Evolutionary conservation across 306 rosid genomes (phyloP).

Genomic region (Rubus parviflorus): DNA sequence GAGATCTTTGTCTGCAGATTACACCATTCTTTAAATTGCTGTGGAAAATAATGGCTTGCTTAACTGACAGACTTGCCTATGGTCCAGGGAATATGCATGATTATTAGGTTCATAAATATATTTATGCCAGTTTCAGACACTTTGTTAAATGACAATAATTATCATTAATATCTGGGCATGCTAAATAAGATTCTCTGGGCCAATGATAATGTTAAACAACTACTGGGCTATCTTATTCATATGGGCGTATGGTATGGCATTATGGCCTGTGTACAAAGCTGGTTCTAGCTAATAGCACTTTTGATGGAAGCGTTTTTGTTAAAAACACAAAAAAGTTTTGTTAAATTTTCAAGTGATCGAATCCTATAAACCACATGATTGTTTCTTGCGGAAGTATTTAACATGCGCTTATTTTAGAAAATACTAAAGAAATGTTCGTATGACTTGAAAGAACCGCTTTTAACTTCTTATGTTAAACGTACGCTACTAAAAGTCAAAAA

Average conservation of each 20-base stretch:
- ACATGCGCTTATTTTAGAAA: no score
- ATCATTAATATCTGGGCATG: background rate
- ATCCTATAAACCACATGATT: no score
- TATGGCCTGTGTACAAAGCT: background rate
- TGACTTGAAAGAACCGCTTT: background rate
- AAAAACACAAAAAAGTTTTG: no score
- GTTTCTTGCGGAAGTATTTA: background rate
- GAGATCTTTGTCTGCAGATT: slow-evolving; percentile 20
- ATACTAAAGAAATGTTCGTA: no score
- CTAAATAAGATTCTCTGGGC: background rate
- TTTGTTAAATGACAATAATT: background rate
- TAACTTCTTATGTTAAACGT: background rate
- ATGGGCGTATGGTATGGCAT: no score
- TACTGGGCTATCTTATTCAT: background rate
- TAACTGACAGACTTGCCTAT: background rate
- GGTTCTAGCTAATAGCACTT: background rate
- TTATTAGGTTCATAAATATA: background rate
- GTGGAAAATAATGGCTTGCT: background rate
- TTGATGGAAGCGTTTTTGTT: background rate
- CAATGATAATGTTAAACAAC: background rate
- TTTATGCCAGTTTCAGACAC: background rate
- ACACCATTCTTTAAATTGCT: background rate
- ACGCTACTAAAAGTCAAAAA: no score
- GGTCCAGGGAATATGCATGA: background rate
- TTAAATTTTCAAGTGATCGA: no score